A percentile compares a stretch with the other conserved stretches of the same genome.
These are phyloP conservation scores for Enterospora canceri DNA, from an alignment of 371 early-diverging fungal genomes.

Conservation along the genomic window DNA sequence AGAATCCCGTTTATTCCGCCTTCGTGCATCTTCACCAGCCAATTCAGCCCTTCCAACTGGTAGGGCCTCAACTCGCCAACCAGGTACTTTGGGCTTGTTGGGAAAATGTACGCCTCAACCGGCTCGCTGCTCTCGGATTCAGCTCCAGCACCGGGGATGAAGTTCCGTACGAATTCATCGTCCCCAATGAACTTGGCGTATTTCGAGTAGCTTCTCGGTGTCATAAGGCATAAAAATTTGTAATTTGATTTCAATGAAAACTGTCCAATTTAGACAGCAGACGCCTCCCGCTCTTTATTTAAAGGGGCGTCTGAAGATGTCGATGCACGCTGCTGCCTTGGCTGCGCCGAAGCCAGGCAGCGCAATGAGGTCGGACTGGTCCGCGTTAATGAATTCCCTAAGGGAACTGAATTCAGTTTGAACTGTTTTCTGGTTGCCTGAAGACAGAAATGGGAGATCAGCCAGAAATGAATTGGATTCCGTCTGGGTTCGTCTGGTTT, in stretches of 20 bases:
- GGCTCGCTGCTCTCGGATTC: constrained; percentile 16
- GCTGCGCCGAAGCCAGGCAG: constrained; percentile 24
- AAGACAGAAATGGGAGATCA: constrained; percentile 36
- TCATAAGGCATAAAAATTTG: constrained; percentile 24
- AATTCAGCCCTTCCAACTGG: constrained; percentile 90
- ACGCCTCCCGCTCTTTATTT: background rate
- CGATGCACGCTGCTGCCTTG: constrained; percentile 16
- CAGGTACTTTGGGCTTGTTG: constrained; percentile 46
- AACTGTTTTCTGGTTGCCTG: constrained; percentile 22
- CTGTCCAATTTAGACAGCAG: background rate
- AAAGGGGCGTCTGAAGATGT: background rate
- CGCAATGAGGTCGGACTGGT: constrained; percentile 7
- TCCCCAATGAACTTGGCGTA: constrained; percentile 51
- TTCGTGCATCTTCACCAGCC: constrained; percentile 85
- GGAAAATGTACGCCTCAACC: constrained; percentile 44
- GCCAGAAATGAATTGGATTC: constrained; percentile 29
- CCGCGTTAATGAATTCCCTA: constrained; percentile 14
- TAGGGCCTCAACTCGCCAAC: constrained; percentile 56
- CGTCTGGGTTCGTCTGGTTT: constrained; percentile 27
- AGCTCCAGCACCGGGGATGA: constrained; percentile 23
- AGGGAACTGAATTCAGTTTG: constrained; percentile 9
- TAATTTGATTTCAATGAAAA: background rate
- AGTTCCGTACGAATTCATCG: constrained; percentile 42
- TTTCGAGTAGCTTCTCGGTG: constrained; percentile 32
- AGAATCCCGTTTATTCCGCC: constrained; percentile 89